A percentile compares a stretch with the other conserved stretches of the same genome.
Conservation (phyloP, 208 protist species). For the Wallacemonas rigidus region DNA sequence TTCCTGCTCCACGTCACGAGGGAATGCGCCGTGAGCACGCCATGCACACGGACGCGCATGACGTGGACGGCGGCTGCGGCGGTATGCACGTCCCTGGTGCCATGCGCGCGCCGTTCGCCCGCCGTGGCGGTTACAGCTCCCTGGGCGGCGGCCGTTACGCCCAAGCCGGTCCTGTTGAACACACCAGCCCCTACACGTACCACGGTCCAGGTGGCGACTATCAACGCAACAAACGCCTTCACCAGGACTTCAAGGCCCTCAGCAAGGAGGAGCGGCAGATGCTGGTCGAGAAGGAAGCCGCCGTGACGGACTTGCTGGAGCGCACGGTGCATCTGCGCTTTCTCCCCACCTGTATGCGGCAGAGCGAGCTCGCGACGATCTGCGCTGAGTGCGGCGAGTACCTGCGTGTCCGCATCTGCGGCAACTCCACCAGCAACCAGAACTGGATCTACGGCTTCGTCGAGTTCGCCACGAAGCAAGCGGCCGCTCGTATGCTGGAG, state of each 20-base stretch:
- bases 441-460: conserved; percentile 79
- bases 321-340: conserved; percentile 77
- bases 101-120: not conserved
- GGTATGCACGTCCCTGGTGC: not conserved
- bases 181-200: conserved; percentile 36
- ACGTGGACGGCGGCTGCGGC: not conserved
- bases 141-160: no score
- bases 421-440: conserved; percentile 49
- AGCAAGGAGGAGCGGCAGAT: conserved; percentile 54
- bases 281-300: conserved; percentile 43
- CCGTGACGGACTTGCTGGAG: conserved; percentile 48
- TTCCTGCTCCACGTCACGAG: not conserved
- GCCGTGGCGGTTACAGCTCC: not conserved
- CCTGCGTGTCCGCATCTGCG: conserved; percentile 34
- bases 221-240: conserved; percentile 37
- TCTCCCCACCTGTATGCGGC: conserved; percentile 53
- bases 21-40: not conserved
- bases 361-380: conserved; percentile 19
- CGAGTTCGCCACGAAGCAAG: conserved; percentile 51
- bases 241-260: conserved; percentile 76
- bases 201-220: conserved; percentile 33
- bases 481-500: conserved; percentile 48
- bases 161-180: not conserved
- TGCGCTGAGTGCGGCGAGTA: no score
- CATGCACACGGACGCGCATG: not conserved